Conservation (phyloP, 2,329 filamentous ascomycete species). For the Cladophialophora chaetospira region DNA sequence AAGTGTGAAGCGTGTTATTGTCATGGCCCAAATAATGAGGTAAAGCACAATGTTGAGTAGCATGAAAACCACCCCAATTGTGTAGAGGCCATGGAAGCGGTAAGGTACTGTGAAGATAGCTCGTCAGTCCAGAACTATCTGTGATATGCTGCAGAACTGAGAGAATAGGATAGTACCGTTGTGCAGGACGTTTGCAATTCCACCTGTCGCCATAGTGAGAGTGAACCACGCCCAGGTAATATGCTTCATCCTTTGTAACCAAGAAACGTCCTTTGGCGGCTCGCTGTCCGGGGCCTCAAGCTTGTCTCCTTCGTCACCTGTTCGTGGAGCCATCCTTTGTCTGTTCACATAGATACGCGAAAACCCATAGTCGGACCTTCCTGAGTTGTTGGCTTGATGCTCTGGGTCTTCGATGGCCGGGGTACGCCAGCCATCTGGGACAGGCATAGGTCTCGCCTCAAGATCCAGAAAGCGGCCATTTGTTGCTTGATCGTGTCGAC, state of each 20-base stretch:
- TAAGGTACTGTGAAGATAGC: conserved; percentile 49
- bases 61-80: conserved; percentile 63
- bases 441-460: neutral
- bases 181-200: conserved; percentile 62
- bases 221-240: conserved; percentile 81
- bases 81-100: conserved; percentile 57
- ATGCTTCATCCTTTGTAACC: conserved; percentile 60
- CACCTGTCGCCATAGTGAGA: conserved; percentile 64
- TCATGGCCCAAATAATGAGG: conserved; percentile 61
- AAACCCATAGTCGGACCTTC: neutral
- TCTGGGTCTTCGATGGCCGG: conserved; percentile 49
- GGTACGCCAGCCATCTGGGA: conserved; percentile 45
- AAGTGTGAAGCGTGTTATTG: conserved; percentile 68
- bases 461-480: neutral
- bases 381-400: conserved; percentile 21
- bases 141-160: neutral
- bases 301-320: conserved; percentile 4
- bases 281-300: conserved; percentile 25
- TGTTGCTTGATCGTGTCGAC: neutral
- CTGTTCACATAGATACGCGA: neutral
- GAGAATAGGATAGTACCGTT: conserved; percentile 45
- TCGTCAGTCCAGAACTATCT: neutral
- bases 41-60: conserved; percentile 67
- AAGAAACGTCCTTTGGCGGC: conserved; percentile 41
- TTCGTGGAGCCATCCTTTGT: neutral